phyloP scores from a whole-genome alignment of 768 basidiomycete genomes.

The Punctularia strigosozonata region DNA sequence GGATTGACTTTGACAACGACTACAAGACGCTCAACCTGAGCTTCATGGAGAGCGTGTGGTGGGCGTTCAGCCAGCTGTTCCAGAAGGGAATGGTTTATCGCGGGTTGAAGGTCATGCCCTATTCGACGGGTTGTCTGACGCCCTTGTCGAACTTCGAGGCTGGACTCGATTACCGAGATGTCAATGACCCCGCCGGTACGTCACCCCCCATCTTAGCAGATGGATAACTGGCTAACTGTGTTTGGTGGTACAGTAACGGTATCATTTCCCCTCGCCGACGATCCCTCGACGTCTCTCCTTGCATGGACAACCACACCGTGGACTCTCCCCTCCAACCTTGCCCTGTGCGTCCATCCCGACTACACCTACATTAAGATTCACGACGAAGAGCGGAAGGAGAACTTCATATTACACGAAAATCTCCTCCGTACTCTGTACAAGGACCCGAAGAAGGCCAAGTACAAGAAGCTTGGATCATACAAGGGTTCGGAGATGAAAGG shows the following conservation, averaged over 20 bases:
- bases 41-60: constrained; percentile 99
- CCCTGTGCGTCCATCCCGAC: constrained; percentile 91
- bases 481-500: constrained; percentile 90
- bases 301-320: constrained; percentile 99
- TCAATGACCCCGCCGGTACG: constrained; percentile 84
- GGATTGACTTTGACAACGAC: constrained; percentile 99
- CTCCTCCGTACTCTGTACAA: constrained; percentile 87
- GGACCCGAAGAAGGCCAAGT: constrained; percentile 94
- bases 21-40: constrained; percentile 92
- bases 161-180: constrained; percentile 82
- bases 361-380: constrained; percentile 95
- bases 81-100: constrained; percentile 88
- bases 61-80: constrained; percentile 94
- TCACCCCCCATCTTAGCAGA: constrained; percentile 2
- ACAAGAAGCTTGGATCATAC: constrained; percentile 81
- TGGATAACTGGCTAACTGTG: too few relatives aligned
- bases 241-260: constrained; percentile 67
- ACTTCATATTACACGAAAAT: constrained; percentile 86
- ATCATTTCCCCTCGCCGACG: constrained; percentile 86
- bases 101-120: constrained; percentile 93
- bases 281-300: constrained; percentile 78
- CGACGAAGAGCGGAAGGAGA: constrained; percentile 74
- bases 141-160: constrained; percentile 98
- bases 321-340: constrained; percentile 94
- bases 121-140: constrained; percentile 92